Evolutionary conservation across 176 grass and related monocot genomes (phyloP).

Genomic region (Carex scoparia): DNA sequence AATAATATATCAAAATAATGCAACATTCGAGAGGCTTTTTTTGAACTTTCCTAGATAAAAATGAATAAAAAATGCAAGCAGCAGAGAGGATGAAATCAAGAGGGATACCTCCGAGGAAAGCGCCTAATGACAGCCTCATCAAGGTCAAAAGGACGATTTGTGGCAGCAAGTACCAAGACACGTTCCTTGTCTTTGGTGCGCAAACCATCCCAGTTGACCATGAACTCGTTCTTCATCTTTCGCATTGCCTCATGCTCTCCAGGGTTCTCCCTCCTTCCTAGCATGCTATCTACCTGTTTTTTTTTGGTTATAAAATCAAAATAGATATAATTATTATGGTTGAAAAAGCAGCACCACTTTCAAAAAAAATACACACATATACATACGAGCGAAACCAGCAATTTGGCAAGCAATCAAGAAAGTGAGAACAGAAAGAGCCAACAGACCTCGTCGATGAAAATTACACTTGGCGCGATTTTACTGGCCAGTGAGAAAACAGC

Average conservation of each 20-base stretch:
- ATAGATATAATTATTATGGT: background rate
- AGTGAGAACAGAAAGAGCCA: background rate
- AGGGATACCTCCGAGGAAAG: conserved; percentile 75
- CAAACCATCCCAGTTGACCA: conserved; percentile 97
- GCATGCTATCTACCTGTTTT: conserved; percentile 92
- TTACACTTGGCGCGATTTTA: conserved; percentile 97
- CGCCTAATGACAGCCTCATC: conserved; percentile 99
- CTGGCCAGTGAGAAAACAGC: conserved; percentile 96
- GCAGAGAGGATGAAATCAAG: background rate
- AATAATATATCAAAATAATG: background rate
- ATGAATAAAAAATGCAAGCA: background rate
- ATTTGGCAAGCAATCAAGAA: background rate
- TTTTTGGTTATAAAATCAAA: background rate
- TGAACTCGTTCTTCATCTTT: conserved; percentile 99
- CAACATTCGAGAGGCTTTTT: background rate
- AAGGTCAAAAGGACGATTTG: conserved; percentile 97
- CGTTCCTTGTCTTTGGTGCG: conserved; percentile 98
- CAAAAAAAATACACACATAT: too few relatives aligned
- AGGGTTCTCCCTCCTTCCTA: conserved; percentile 97
- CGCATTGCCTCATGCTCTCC: conserved; percentile 99
- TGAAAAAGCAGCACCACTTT: background rate
- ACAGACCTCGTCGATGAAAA: conserved; percentile 97
- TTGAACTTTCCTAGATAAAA: background rate
- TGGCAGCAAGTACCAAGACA: conserved; percentile 95
- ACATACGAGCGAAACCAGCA: too few relatives aligned